Percentiles rank a stretch among this genome's conserved stretches.
These are phyloP conservation scores for Mrakia gelida DNA, from an alignment of 768 basidiomycete genomes.

Conservation along the genomic window DNA sequence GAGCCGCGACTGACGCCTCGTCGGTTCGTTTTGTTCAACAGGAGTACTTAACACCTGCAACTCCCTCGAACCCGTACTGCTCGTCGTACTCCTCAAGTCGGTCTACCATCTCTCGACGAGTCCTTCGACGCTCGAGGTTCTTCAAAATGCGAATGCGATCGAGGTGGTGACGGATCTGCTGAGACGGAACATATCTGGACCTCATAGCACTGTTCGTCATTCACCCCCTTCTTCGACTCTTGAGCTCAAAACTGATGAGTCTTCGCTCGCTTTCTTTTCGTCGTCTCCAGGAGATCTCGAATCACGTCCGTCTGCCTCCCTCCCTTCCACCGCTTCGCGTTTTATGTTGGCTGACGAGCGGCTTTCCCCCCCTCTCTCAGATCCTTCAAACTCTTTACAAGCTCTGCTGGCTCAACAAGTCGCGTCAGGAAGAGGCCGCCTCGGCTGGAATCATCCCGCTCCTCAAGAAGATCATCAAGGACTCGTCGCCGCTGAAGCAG, in stretches of 20 bases:
- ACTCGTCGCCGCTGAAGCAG: conserved; percentile 87
- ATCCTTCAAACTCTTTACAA: conserved; percentile 92
- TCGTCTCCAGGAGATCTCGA: conserved; percentile 78
- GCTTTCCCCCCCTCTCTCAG: no score
- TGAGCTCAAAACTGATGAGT: neutral
- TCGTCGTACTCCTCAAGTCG: conserved; percentile 85
- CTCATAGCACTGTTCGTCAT: conserved; percentile 70
- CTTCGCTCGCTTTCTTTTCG: conserved; percentile 17
- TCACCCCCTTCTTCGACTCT: neutral
- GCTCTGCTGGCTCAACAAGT: conserved; percentile 88
- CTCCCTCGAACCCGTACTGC: conserved; percentile 76
- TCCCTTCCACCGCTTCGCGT: no score
- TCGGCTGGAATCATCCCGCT: conserved; percentile 91
- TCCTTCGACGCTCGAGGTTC: conserved; percentile 76
- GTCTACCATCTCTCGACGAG: conserved; percentile 97
- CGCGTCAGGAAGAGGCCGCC: conserved; percentile 92
- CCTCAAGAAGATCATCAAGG: conserved; percentile 80
- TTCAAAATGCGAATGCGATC: conserved; percentile 93
- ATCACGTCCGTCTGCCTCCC: conserved; percentile 56
- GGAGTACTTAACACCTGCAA: conserved; percentile 84
- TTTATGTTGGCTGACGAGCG: no score
- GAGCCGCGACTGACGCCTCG: neutral
- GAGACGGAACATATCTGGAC: conserved; percentile 71
- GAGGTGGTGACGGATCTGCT: conserved; percentile 83
- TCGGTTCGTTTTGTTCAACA: conserved; percentile 40